Base-by-base conservation (phyloP, 2,329 filamentous ascomycete genomes). In the Calonectria pauciramosa region DNA sequence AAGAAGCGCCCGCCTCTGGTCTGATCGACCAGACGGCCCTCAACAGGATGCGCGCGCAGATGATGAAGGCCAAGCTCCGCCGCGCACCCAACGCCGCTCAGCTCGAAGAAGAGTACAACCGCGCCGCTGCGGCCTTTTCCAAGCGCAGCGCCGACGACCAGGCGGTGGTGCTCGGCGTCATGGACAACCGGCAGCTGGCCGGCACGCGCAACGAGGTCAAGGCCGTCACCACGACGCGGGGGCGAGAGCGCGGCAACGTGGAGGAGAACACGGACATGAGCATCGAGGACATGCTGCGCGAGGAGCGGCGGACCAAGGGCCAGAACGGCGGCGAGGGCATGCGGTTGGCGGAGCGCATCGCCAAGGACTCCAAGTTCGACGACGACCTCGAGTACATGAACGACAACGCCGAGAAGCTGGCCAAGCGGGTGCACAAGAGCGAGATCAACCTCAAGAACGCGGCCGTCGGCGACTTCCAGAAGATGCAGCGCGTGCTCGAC, bases 311-410 rank as follows among this genome's bases (percentile, higher is more conserved):
- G 70, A 98, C 95, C 6, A 93, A 93, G 73, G 93, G 93, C 20
- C 92, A 95, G 81, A 88, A 89, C 5, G 95, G 94, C 52, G 95
- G 95, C 68, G 96, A 98, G 82, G 95, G 94, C 1, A 89, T 93
- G 79, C 92, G 94, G 5, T 91, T 98, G 38, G 97, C 97, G 3
- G 96, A 99, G 83, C 93, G 96, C 74, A 99, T 99, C 79, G 95
- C 96, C 69, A 98, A 98, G 83, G 97, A 99, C 84, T 91, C 87
- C 64, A 97, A 96, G 82, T 99, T 97, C 83, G 93, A 95, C 87
- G 93, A 97, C 81, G 94, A 98, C 83, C 91, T 99, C 32, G 96
- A 99, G 69, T 99, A 99, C 86, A 94, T 99, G 90, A 96, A 99
- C 83, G 97, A 99, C 80, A 99, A 99, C 82, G 97, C 97, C 20